Conservation (phyloP, 176 grass and related monocot genomes). For the Thalia dealbata region DNA sequence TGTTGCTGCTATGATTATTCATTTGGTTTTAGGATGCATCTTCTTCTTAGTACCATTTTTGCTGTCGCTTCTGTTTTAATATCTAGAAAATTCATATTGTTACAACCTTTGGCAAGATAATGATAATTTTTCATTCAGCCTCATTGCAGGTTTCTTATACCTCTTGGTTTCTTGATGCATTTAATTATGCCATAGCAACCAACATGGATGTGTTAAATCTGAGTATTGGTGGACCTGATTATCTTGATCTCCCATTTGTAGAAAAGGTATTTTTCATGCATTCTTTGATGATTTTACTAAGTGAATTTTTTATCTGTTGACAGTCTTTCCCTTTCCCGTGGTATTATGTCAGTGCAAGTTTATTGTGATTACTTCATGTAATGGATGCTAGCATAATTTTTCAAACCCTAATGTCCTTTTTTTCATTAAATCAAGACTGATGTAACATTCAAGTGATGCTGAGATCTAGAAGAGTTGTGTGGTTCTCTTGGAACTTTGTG, state of each 20-base stretch:
- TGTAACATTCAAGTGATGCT: neutral
- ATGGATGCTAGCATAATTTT: too few species aligned
- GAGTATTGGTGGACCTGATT: constrained; percentile 95
- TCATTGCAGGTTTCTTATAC: constrained; percentile 99
- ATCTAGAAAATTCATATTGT: neutral
- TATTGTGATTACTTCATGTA: too few species aligned
- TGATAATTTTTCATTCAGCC: constrained; percentile 66
- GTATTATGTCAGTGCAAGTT: neutral
- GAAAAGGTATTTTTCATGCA: constrained; percentile 53
- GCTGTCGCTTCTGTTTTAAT: neutral
- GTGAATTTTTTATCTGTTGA: neutral
- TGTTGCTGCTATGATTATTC: too few species aligned
- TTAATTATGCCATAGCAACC: constrained; percentile 93
- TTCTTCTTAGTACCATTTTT: neutral
- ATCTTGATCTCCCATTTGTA: constrained; percentile 91
- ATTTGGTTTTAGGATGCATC: neutral
- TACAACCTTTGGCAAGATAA: constrained; percentile 44
- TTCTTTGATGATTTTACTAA: neutral
- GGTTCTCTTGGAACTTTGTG: neutral
- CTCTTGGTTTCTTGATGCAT: constrained; percentile 99
- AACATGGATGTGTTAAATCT: constrained; percentile 98
- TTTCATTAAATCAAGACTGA: neutral
- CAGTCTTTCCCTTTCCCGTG: neutral
- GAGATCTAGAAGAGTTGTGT: neutral
- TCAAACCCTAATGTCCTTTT: neutral